phyloP scores from a whole-genome alignment of 2,329 filamentous ascomycete species.

The Ilyonectria sp. region DNA sequence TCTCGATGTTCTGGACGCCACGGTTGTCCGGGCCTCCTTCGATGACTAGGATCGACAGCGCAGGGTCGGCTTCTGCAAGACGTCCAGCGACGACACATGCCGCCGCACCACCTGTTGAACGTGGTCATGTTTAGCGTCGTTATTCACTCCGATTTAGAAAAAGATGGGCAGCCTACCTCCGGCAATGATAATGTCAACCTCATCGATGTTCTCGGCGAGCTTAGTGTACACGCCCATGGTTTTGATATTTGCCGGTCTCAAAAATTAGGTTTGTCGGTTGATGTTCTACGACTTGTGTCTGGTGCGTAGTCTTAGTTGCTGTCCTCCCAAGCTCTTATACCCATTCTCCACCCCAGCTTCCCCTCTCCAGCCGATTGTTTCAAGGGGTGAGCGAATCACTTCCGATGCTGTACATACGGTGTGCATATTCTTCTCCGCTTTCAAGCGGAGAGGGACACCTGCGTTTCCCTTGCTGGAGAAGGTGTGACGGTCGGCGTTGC shows the following conservation, averaged over 20 bases:
- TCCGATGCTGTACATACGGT: not conserved
- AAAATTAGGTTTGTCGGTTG: not conserved
- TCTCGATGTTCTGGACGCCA: conserved; percentile 43
- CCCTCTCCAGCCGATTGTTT: not conserved
- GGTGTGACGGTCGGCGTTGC: not conserved
- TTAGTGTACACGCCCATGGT: conserved; percentile 41
- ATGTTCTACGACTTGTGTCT: not conserved
- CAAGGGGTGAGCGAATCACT: not conserved
- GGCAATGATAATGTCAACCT: conserved; percentile 42
- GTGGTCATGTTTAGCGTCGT: not conserved
- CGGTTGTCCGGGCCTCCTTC: conserved; percentile 49
- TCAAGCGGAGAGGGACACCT: not conserved
- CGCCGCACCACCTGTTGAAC: conserved; percentile 47
- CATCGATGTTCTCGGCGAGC: conserved; percentile 38
- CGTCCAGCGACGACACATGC: conserved; percentile 50
- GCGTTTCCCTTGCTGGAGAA: not conserved
- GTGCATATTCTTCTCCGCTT: not conserved
- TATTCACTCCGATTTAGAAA: not conserved
- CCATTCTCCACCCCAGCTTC: not conserved
- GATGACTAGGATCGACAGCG: conserved; percentile 48
- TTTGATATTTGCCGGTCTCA: not conserved
- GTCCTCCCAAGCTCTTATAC: not conserved
- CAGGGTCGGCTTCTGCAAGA: conserved; percentile 47
- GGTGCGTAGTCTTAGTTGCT: not conserved
- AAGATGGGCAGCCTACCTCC: conserved; percentile 29